A percentile compares a stretch with the other conserved stretches of the same genome.
phyloP scores from a whole-genome alignment of 2,329 filamentous ascomycete species.

The Fusarium sarcochroum region DNA sequence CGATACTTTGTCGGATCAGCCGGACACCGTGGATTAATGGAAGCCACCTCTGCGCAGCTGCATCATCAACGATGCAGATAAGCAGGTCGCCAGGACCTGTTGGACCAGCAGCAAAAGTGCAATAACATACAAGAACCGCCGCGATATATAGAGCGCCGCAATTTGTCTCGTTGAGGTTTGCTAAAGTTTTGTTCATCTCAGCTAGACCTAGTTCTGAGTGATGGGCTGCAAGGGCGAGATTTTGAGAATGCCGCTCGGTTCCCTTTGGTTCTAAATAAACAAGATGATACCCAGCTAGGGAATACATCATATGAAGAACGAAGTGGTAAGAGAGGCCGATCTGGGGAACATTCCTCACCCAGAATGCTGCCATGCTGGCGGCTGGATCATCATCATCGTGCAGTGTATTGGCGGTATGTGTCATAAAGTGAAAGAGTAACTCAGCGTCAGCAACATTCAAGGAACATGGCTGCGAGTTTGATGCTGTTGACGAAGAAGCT shows the following conservation, averaged over 20 bases:
- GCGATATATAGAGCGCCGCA: conserved; percentile 51
- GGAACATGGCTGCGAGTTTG: conserved; percentile 41
- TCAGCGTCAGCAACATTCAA: conserved; percentile 50
- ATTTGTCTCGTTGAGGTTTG: conserved; percentile 45
- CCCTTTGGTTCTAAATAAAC: conserved; percentile 40
- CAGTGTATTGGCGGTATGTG: conserved; percentile 45
- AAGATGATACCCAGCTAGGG: conserved; percentile 49
- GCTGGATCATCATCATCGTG: conserved; percentile 35
- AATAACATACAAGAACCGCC: conserved; percentile 49
- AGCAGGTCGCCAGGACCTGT: conserved; percentile 48
- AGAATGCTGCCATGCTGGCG: conserved; percentile 45
- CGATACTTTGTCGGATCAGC: conserved; percentile 45
- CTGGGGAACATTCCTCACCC: conserved; percentile 48
- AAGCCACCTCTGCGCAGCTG: conserved; percentile 44
- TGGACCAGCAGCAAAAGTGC: conserved; percentile 51
- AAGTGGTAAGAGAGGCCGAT: conserved; percentile 50
- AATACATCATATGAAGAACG: conserved; percentile 49
- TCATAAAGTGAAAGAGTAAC: conserved; percentile 50
- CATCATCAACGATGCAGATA: conserved; percentile 45
- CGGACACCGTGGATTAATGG: conserved; percentile 48
- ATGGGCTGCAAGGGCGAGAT: conserved; percentile 42
- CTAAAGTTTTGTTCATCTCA: conserved; percentile 46
- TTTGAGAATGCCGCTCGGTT: conserved; percentile 36
- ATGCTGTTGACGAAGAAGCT: conserved; percentile 41
- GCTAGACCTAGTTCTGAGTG: conserved; percentile 47